Percentiles rank a stretch among this genome's conserved stretches.
phyloP scores from a whole-genome alignment of 495 filamentous ascomycete genomes.

The Immersiella caudata region DNA sequence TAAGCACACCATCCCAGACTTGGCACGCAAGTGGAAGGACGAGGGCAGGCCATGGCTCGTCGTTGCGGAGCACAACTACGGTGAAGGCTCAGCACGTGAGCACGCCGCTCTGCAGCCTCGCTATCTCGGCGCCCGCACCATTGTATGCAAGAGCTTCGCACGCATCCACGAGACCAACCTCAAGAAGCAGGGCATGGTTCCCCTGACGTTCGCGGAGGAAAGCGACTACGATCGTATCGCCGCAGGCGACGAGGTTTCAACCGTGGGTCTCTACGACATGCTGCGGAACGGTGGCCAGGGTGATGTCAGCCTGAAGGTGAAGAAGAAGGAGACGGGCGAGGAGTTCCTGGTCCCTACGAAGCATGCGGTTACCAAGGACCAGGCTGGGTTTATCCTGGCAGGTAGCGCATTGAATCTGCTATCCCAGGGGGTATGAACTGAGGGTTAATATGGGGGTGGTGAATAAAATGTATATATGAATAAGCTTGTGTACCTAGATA shows the following conservation, averaged over 20 bases:
- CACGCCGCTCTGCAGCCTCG: conserved; percentile 96
- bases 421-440: conserved; percentile 48
- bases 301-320: conserved; percentile 69
- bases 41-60: conserved; percentile 79
- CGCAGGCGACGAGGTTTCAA: conserved; percentile 79
- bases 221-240: conserved; percentile 82
- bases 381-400: conserved; percentile 87
- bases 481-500: neutral
- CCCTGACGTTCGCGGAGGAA: conserved; percentile 82
- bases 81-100: conserved; percentile 91
- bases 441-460: neutral
- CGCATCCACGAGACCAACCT: conserved; percentile 98
- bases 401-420: conserved; percentile 92
- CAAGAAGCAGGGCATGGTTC: conserved; percentile 98
- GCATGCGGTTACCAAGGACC: conserved; percentile 84
- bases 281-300: conserved; percentile 77
- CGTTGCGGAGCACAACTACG: conserved; percentile 97
- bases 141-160: conserved; percentile 90
- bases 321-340: conserved; percentile 63
- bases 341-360: conserved; percentile 62
- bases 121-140: conserved; percentile 85
- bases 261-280: conserved; percentile 80
- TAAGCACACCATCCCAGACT: conserved; percentile 73
- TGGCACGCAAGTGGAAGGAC: conserved; percentile 79
- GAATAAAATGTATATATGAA: neutral